These are phyloP conservation scores for Rubia yunnanensis DNA, from an alignment of 257 asterid species.

Conservation along the genomic window DNA sequence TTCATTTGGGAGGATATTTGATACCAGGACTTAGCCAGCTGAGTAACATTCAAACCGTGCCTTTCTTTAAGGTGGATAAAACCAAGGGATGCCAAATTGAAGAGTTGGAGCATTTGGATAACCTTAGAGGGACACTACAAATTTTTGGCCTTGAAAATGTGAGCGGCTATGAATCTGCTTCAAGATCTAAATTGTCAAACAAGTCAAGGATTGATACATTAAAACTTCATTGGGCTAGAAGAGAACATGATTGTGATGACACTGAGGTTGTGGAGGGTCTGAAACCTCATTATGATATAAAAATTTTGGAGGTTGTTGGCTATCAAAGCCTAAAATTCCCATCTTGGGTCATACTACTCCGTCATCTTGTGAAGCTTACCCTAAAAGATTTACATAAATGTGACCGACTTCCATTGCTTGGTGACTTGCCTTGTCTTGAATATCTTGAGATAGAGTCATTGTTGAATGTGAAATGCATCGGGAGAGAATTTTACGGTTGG, in stretches of 20 bases:
- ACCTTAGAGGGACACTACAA: slow-evolving; percentile 11
- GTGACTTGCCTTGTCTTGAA: slow-evolving; percentile 6
- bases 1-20: background rate
- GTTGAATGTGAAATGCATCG: background rate
- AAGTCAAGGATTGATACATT: background rate
- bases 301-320: slow-evolving; percentile 7
- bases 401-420: slow-evolving; percentile 14
- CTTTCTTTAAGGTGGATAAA: slow-evolving; percentile 10
- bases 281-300: slow-evolving; percentile 14
- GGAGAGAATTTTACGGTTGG: background rate
- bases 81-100: slow-evolving; percentile 11
- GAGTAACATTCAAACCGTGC: slow-evolving; percentile 11
- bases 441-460: background rate
- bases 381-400: slow-evolving; percentile 4
- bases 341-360: slow-evolving; percentile 13
- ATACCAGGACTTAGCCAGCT: slow-evolving; percentile 16
- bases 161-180: background rate
- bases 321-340: slow-evolving; percentile 16
- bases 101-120: slow-evolving; percentile 14
- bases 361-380: background rate
- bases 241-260: background rate
- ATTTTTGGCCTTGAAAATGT: slow-evolving; percentile 14
- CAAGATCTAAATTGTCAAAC: background rate
- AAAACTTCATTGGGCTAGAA: background rate
- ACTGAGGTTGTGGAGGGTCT: slow-evolving; percentile 15